Base-by-base conservation (phyloP, 768 basidiomycete species). In the Tylopilus felleus region DNA sequence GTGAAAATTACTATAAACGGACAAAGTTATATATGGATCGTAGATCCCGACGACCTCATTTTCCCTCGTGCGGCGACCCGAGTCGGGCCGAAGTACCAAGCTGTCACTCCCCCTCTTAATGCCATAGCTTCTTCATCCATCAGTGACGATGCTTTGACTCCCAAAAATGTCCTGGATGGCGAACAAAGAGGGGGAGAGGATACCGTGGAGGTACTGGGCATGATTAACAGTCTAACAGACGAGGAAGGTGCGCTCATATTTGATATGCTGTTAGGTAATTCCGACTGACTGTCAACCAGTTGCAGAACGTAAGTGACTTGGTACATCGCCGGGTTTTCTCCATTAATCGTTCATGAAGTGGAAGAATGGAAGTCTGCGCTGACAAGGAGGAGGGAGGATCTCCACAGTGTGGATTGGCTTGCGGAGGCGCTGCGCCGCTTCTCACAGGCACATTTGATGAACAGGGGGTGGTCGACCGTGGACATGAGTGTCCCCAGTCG, bases 31-130 rank as follows among this genome's bases (percentile, higher is more conserved):
- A 64, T 64, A 58, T 66, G 60, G 68, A 62, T 55, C 51, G 59
- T 70, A 94, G 96, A 98, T 77, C 85, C 92, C 44, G 93, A 99
- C 70, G 96, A 99, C 74, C 83, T 93, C 55, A 96, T 98, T 68
- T 98, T 94, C 69, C 95, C 96, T 55, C 87, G 93, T 53, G 86
- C 93, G 14, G 88, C 91, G 8, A 95, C 91, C 22, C 86, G 95
- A n/a, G 80, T 93, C 35, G 93, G 94, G 16, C 80, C 84, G 38
- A 93, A 90, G 66, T 98, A 82, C 65, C 94, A 98, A 70, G 88
- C 79, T 41, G 76, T 64, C 57, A 83, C 83, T 16, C 82, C 78
- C 44, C 64, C 56, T 49, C 47, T 59, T 25, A 41, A 68, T 66
- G 65, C 74, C 51, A 63, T 71, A 52, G 64, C 64, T 45, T 73